Evolutionary conservation across 2,329 filamentous ascomycete genomes (phyloP).

Genomic region (Coniella lustricola): DNA sequence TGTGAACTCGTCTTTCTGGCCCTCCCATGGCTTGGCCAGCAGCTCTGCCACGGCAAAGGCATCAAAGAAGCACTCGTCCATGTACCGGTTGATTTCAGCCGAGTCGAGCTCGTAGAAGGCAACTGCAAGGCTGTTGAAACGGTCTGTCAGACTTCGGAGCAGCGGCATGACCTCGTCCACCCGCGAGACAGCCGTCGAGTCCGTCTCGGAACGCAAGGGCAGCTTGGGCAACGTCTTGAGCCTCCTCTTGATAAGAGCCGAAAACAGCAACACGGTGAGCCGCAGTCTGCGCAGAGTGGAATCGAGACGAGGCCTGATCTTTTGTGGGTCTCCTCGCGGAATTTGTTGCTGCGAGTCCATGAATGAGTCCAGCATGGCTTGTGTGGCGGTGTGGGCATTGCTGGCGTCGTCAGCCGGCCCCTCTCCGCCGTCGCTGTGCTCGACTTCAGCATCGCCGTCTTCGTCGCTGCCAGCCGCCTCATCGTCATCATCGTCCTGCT

Average conservation of each 20-base stretch:
- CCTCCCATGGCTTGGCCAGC: conserved; percentile 55
- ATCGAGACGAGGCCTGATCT: conserved; percentile 59
- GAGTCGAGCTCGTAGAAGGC: conserved; percentile 66
- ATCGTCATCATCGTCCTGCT: conserved; percentile 50
- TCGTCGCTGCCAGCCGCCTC: conserved; percentile 29
- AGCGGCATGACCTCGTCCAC: conserved; percentile 50
- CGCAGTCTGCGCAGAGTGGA: conserved; percentile 57
- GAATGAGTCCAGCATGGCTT: conserved; percentile 59
- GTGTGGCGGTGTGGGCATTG: conserved; percentile 32
- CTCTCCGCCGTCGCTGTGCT: conserved; percentile 36
- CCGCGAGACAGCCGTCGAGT: conserved; percentile 29
- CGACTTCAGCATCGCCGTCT: conserved; percentile 34
- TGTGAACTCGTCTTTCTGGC: conserved; percentile 66
- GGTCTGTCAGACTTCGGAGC: conserved; percentile 56
- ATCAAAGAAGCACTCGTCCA: conserved; percentile 54
- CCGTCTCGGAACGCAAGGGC: conserved; percentile 16
- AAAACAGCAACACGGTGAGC: conserved; percentile 61
- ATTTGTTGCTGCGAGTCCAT: conserved; percentile 58
- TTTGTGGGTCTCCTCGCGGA: conserved; percentile 55
- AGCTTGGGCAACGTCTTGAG: conserved; percentile 49
- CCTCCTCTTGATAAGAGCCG: conserved; percentile 62
- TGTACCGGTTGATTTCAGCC: conserved; percentile 47
- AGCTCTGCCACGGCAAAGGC: conserved; percentile 51
- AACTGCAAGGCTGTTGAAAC: conserved; percentile 62
- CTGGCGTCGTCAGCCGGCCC: conserved; percentile 23